These are phyloP conservation scores for Schwanniomyces vanrijiae DNA, from an alignment of 805 yeast genomes.

Conservation along the genomic window DNA sequence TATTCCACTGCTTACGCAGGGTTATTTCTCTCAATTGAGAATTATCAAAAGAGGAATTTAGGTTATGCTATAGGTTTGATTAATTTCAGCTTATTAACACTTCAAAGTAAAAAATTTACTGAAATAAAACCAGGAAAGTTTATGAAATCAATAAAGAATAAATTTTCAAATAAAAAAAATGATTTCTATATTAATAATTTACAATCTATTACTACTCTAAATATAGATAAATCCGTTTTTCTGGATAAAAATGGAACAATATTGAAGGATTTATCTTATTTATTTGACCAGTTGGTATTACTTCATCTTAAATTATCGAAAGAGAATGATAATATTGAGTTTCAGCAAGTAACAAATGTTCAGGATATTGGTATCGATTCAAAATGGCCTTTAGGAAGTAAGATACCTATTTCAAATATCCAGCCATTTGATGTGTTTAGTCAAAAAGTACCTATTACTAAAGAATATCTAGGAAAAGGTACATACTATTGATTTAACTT, in stretches of 20 bases:
- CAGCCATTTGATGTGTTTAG: neutral
- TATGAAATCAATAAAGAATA: constrained; percentile 21
- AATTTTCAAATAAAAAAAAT: constrained; percentile 28
- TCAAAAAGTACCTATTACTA: neutral
- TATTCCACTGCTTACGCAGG: constrained; percentile 46
- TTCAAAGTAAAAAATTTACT: constrained; percentile 33
- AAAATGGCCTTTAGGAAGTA: constrained; percentile 44
- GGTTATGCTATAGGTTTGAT: constrained; percentile 50
- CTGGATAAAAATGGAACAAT: constrained; percentile 32
- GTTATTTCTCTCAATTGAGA: constrained; percentile 43
- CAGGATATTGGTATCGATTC: constrained; percentile 34
- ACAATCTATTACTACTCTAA: constrained; percentile 33
- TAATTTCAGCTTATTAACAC: constrained; percentile 32
- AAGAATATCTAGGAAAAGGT: constrained; percentile 8
- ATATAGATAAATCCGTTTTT: constrained; percentile 36
- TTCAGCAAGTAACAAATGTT: constrained; percentile 37
- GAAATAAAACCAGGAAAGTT: constrained; percentile 11
- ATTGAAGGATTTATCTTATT: constrained; percentile 32
- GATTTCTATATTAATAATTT: constrained; percentile 30
- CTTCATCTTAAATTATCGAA: constrained; percentile 42
- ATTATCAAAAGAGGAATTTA: constrained; percentile 42
- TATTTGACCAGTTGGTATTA: constrained; percentile 42
- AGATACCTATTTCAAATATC: constrained; percentile 26
- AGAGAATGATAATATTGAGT: constrained; percentile 41
- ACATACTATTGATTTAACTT: constrained; percentile 6